Evolutionary conservation across 23 red algal species (phyloP).

Genomic region (Rhodosorus marinus): DNA sequence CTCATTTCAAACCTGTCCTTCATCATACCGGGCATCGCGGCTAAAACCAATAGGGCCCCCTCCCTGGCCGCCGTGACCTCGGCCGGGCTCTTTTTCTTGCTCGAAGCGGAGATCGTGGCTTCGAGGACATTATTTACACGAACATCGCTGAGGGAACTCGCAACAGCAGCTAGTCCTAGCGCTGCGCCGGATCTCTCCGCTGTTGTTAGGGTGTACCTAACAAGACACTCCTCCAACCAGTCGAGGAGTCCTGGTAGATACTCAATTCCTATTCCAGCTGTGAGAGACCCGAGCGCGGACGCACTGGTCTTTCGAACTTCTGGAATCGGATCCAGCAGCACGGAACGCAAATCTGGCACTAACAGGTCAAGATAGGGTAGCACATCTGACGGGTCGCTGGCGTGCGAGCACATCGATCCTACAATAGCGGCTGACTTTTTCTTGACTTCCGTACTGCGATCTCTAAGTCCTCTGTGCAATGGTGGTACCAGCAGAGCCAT

Average conservation of each 20-base stretch:
- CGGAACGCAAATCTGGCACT: conserved; percentile 33
- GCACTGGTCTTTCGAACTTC: conserved; percentile 54
- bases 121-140: conserved; percentile 27
- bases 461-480: conserved; percentile 66
- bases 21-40: conserved; percentile 41
- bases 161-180: conserved; percentile 63
- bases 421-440: conserved; percentile 68
- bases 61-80: conserved; percentile 36
- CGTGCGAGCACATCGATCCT: conserved; percentile 79
- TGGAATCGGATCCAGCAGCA: conserved; percentile 67
- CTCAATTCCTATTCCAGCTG: no score
- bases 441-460: conserved; percentile 56
- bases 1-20: conserved; percentile 37
- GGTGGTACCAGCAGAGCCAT: conserved; percentile 64
- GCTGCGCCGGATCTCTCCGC: conserved; percentile 74
- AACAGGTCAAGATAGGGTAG: conserved; percentile 56
- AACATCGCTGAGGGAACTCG: conserved; percentile 19
- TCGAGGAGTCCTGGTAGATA: no score
- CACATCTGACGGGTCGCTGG: conserved; percentile 40
- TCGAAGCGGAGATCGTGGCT: neutral
- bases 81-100: neutral
- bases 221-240: no score
- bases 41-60: conserved; percentile 49
- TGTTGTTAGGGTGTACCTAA: no score
- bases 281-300: conserved; percentile 48